Conservation (phyloP, 2,329 filamentous ascomycete genomes). For the Penicillium occitanis region DNA sequence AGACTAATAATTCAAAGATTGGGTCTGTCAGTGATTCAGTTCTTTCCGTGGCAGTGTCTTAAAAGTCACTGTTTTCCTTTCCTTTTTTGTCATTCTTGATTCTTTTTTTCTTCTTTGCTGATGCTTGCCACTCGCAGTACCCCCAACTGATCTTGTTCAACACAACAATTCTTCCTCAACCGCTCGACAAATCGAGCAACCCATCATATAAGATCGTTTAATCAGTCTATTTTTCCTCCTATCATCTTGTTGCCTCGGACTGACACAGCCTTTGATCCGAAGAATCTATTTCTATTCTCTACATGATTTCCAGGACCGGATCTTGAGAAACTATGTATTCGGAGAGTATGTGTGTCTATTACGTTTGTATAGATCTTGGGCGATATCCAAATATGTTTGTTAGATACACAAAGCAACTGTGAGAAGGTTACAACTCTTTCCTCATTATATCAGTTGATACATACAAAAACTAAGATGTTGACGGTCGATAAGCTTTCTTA, state of each 20-base stretch:
- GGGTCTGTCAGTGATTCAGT: background rate
- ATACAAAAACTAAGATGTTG: background rate
- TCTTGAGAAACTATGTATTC: too few relatives aligned
- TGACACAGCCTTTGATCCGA: background rate
- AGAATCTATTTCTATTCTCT: background rate
- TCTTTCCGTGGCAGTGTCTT: background rate
- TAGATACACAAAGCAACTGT: too few relatives aligned
- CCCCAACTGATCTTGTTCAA: background rate
- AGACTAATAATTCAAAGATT: background rate
- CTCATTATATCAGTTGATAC: background rate
- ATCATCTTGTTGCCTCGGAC: background rate
- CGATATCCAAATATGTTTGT: too few relatives aligned
- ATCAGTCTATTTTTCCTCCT: background rate
- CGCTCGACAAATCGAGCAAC: background rate
- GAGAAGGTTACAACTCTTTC: background rate
- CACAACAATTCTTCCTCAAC: background rate
- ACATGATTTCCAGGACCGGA: too few relatives aligned
- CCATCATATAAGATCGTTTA: background rate
- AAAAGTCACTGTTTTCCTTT: background rate
- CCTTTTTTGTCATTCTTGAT: background rate
- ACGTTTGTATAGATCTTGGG: too few relatives aligned
- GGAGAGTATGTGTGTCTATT: too few relatives aligned
- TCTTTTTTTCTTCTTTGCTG: background rate
- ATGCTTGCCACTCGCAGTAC: background rate
- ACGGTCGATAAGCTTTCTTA: conserved; percentile 1